Base-by-base conservation (phyloP, 441 rosid species). In the Croton setiger region DNA sequence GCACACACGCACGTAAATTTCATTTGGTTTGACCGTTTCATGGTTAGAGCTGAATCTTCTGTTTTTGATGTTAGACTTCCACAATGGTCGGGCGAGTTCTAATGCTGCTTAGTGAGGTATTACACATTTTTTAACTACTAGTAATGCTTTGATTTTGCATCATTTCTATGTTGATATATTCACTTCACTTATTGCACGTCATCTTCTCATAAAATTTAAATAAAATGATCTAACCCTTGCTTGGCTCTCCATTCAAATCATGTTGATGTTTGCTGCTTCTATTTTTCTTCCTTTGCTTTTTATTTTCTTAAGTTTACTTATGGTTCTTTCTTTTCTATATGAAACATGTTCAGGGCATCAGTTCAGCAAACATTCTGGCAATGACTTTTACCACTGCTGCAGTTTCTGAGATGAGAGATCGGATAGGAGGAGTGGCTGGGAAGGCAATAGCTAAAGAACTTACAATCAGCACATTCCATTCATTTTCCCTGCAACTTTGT, bases 301-400 rank as follows among this genome's bases (percentile, higher is more conserved):
- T 14, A 1, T 9, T 8, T 43, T 4, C 11, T 37, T 20, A 14
- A 43, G n/a, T 4, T 62, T 43, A 20, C 36, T 37, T 60, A 53
- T 58, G 36, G 20, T 60, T 43, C 49, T 9, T 54, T 69, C 53
- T 20, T 70, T 23, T 53, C 60, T 41, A 54, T 35, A 51, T 52
- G 18, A 39, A 70, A 67, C 63, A 21, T 77, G 63, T 37, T 66
- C 80, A 94, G 99, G 99, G 98, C 53, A 75, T 90, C 41, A 75
- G 79, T 68, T 86, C 98, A 57, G 84, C 97, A 70, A 94, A 94
- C 80, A 83, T 94, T 75, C 82, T 92, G 78, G 98, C 99, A 21
- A 94, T 92, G 99, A 92, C 99, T 80, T 94, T 94, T 85, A 92
- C 99, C 52, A 94, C 93, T 63, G 96, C 99, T 43, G 99, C 99